Conservation (phyloP, 305 asterid species). For the Salvia sclarea region DNA sequence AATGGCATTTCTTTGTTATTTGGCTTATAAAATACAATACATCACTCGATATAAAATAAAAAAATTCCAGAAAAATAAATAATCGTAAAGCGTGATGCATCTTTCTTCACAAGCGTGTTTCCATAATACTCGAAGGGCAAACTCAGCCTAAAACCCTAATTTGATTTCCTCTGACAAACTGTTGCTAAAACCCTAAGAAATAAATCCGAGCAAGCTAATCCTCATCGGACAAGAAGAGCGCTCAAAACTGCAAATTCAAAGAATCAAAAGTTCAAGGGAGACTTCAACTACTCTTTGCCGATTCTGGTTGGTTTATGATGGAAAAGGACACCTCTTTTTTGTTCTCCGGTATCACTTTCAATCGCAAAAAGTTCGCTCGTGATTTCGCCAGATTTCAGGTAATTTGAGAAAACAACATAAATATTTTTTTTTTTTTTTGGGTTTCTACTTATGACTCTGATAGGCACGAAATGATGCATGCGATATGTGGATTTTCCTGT, state of each 20-base stretch:
- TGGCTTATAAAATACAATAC: no score
- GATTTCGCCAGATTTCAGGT: conserved; percentile 77
- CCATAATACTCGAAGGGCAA: no score
- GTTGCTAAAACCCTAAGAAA: conserved; percentile 32
- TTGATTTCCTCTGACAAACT: not conserved
- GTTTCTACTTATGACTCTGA: not conserved
- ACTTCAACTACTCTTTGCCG: not conserved
- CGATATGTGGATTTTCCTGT: conserved; percentile 2
- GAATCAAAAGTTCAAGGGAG: not conserved
- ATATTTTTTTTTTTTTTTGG: not conserved
- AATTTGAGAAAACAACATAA: not conserved
- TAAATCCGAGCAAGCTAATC: not conserved
- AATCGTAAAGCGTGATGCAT: no score
- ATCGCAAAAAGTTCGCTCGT: conserved; percentile 62
- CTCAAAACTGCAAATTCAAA: not conserved
- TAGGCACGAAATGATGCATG: not conserved
- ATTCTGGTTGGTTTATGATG: conserved; percentile 22
- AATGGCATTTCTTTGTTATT: no score
- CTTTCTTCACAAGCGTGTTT: no score
- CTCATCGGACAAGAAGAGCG: not conserved
- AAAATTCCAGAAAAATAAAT: no score
- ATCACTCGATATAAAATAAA: no score
- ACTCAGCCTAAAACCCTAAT: not conserved
- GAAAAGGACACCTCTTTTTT: conserved; percentile 67
- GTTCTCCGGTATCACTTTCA: conserved; percentile 68